Conservation (phyloP, 2,329 filamentous ascomycete genomes). For the Penicillium sp. region DNA sequence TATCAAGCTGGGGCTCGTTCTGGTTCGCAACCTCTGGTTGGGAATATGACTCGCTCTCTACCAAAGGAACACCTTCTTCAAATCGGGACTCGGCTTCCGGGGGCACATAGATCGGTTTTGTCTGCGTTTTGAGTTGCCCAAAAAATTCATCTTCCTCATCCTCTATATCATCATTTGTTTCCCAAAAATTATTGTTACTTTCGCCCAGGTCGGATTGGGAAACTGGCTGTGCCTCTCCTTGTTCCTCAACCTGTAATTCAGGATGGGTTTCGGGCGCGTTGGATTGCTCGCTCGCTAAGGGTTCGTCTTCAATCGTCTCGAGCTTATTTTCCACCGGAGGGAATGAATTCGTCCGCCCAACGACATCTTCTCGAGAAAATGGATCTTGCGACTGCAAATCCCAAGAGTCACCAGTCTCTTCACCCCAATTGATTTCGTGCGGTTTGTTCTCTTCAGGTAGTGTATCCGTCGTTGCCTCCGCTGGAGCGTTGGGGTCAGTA, state of each 20-base stretch:
- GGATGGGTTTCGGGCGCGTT: background rate
- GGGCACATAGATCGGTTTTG: constrained; percentile 34
- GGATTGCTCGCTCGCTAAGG: background rate
- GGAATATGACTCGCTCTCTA: constrained; percentile 36
- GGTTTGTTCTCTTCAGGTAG: background rate
- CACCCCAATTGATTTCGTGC: constrained; percentile 5
- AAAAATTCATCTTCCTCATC: constrained; percentile 59
- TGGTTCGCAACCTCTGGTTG: constrained; percentile 24
- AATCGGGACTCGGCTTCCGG: constrained; percentile 55
- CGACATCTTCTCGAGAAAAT: constrained; percentile 15
- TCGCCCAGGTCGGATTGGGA: constrained; percentile 15
- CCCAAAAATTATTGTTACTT: constrained; percentile 38
- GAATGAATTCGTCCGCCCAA: constrained; percentile 18
- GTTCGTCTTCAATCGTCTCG: background rate
- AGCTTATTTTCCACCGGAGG: constrained; percentile 8
- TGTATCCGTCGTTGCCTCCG: background rate
- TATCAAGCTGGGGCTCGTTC: constrained; percentile 22
- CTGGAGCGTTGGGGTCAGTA: background rate
- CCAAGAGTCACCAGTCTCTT: constrained; percentile 7
- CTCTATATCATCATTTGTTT: constrained; percentile 44
- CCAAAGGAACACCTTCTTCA: constrained; percentile 65
- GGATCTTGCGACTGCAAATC: constrained; percentile 7
- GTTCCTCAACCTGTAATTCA: background rate
- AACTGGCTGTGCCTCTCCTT: background rate
- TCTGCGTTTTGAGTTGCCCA: constrained; percentile 43